Conservation (phyloP, 2,329 filamentous ascomycete species). For the Diaporthe sp. region DNA sequence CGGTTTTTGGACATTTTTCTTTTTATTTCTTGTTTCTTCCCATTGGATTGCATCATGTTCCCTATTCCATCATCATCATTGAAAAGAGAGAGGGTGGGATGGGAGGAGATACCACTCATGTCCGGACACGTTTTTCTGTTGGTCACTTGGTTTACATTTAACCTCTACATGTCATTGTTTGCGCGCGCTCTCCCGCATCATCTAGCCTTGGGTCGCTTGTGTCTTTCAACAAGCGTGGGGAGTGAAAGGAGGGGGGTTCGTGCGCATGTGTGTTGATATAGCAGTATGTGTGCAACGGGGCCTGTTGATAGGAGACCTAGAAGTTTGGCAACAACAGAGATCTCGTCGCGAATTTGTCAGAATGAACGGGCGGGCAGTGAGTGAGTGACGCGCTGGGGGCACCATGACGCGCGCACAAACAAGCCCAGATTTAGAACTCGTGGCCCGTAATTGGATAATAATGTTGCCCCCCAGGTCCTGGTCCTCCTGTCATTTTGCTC, state of each 20-base stretch:
- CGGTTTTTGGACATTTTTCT: conserved; percentile 11
- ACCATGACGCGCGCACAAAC: background rate
- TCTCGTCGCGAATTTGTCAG: background rate
- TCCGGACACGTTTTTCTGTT: conserved; percentile 22
- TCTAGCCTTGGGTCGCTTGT: conserved; percentile 14
- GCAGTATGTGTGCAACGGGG: background rate
- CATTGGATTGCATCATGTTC: conserved; percentile 15
- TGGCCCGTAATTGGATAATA: conserved; percentile 14
- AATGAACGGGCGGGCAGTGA: conserved; percentile 10
- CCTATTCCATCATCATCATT: conserved; percentile 26
- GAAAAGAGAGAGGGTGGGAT: conserved; percentile 35
- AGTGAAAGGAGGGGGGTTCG: background rate
- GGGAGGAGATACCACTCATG: conserved; percentile 41
- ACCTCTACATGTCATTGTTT: conserved; percentile 17
- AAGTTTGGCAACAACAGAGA: conserved; percentile 17
- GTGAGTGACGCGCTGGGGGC: background rate
- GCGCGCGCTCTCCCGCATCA: conserved; percentile 4
- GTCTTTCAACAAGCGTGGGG: background rate
- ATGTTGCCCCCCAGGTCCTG: background rate
- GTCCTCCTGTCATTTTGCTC: background rate
- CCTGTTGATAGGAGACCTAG: conserved; percentile 12
- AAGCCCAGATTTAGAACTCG: background rate
- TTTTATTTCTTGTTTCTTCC: conserved; percentile 13
- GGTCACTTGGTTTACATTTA: background rate
- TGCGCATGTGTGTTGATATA: conserved; percentile 24